Conservation (phyloP, 202 grass and related monocot genomes). For the Schoenoplectus tabernaemontani region DNA sequence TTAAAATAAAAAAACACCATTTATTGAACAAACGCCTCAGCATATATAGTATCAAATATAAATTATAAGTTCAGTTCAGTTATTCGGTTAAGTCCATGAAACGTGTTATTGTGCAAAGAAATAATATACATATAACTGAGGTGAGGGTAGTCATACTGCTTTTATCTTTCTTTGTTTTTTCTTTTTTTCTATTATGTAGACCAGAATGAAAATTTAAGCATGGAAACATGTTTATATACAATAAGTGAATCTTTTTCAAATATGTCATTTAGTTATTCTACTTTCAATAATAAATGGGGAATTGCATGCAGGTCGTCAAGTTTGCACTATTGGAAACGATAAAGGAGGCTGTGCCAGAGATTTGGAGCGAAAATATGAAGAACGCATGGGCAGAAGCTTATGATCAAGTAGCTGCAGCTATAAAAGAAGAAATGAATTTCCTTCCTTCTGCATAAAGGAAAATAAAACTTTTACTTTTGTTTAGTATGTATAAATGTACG, state of each 20-base stretch:
- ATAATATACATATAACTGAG: background rate
- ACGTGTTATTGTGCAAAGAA: background rate
- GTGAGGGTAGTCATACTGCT: no score
- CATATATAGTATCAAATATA: background rate
- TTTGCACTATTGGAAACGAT: conserved; percentile 60
- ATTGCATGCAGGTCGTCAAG: no score
- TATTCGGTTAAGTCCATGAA: background rate
- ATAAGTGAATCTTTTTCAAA: no score
- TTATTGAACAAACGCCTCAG: no score
- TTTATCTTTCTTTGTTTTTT: no score
- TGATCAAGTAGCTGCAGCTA: conserved; percentile 53
- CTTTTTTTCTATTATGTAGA: no score
- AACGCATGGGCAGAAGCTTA: conserved; percentile 56
- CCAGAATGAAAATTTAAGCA: no score
- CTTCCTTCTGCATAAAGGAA: conserved; percentile 10
- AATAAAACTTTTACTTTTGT: background rate
- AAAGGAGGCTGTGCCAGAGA: conserved; percentile 37
- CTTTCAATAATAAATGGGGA: no score
- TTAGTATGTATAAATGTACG: background rate
- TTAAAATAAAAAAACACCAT: no score
- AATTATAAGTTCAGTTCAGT: background rate
- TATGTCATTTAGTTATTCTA: no score
- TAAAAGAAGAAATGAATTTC: conserved; percentile 74
- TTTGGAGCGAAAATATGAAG: conserved; percentile 61
- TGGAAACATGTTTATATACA: no score